Evolutionary conservation across 2,329 filamentous ascomycete species (phyloP), one percentile per base, ranked within the genome.

Genomic region (Pestalotiopsis fici): DNA sequence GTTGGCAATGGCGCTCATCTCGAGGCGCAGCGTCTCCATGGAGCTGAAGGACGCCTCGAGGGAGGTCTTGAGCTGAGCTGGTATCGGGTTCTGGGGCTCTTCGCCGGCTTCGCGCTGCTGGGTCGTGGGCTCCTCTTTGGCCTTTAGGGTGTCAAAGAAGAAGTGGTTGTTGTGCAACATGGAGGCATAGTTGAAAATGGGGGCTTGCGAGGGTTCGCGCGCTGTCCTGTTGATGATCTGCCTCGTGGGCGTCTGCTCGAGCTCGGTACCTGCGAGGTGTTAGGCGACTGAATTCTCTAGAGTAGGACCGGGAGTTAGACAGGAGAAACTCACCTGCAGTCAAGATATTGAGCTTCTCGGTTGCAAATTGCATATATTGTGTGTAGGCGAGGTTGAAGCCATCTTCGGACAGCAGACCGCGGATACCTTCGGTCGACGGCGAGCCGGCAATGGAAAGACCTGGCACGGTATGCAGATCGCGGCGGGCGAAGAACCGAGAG

Each of bases 171-270:
- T 98, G 86, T 93, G 92, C 66, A 94, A 93, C 93, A 97, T 97
- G 74, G 93, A 97, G 79, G 96, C 96, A 79, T 97, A 89, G 87
- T 98, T 99, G 90, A 99, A 99, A 78, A 91, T 84, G 73, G 91
- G 86, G 55, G 96, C 96, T 70, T 88, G 85, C 72, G 86, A 85
- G 57, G 95, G 91, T 75, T 96, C 88, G 79, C 94, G 93, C 68
- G 95, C 93, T 68, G 91, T 91, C 75, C 89, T 85, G 75, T 95
- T 85, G 76, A 93, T 81, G 76, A 97, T 90, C 59, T 89, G 84
- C 80, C 92, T 90, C 69, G 89, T 80, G 63, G 86, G 82, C 72
- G 86, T 82, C 77, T 88, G 81, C 71, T 90, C 90, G 75, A 88
- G 86, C 21, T 89, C 83, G 72, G 88, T 91, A 72, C 88, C 92